Base-by-base conservation (phyloP, 139 green algal species). In the Coelastrella sp. region DNA sequence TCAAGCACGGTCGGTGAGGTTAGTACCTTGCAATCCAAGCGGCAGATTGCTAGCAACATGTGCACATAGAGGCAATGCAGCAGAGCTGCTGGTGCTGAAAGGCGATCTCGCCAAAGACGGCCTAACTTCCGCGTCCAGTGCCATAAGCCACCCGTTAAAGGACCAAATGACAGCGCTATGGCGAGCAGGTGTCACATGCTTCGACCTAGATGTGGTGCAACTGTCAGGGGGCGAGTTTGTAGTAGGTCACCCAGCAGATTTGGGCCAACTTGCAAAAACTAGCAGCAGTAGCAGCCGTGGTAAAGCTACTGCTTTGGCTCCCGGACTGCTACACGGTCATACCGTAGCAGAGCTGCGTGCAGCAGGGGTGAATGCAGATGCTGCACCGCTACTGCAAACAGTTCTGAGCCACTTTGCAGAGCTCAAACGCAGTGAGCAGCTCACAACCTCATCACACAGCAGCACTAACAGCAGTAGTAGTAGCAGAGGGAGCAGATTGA, bases 151-250 rank as follows among this genome's bases (percentile, higher is more conserved):
- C 56, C 59, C 56, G 8, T 56, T 84, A 0, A 8, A 56, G 54
- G 7, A 84, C 14, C 78, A 84, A 56, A 84, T 84, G 54, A 84
- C 56, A 14, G 17, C 16, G 7, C 56, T 84, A 11, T 84, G 78
- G 78, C 16, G 20, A 14, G 14, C n/a, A 8, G 56, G 78, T 5
- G 23, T 84, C 6, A 84, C 54, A 23, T 84, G 78, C 13, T 84
- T 84, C 66, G 78, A 84, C 16, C 59, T 84, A 14, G 78, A 84
- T 84, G 78, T 84, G 13, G 78, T 84, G 54, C 78, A 84, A 56
- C 78, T 84, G 54, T 60, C 78, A 68, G 54, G 78, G 6, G 78
- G 56, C 5, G 78, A 84, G 20, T 32, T 84, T 22, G 54, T 84
- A 22, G 59, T 60, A 32, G 78, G 78, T 23, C 78, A 84, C 54